phyloP scores from a whole-genome alignment of 768 basidiomycete species.

The Imleria badia region DNA sequence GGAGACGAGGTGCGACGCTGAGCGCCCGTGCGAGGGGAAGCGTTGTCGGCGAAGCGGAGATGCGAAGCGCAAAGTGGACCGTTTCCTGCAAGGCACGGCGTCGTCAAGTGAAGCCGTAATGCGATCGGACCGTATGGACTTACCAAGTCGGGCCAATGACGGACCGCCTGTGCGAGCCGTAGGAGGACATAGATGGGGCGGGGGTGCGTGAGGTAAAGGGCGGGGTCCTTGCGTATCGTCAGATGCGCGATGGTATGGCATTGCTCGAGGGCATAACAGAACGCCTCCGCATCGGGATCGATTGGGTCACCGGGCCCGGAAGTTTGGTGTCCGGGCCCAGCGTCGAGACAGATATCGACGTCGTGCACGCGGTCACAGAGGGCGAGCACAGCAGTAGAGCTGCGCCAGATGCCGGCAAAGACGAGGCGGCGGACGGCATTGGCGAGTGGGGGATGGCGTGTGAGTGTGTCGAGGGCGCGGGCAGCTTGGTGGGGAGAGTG shows the following conservation, averaged over 20 bases:
- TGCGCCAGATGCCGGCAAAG: conserved; percentile 41
- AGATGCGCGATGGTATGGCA: conserved; percentile 44
- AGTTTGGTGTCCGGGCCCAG: not conserved
- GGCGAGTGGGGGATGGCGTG: conserved; percentile 38
- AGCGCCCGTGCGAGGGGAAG: conserved; percentile 37
- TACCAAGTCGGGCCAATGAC: conserved; percentile 48
- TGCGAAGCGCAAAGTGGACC: conserved; percentile 54
- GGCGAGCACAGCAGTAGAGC: conserved; percentile 39
- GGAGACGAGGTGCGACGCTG: conserved; percentile 43
- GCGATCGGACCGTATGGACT: conserved; percentile 24
- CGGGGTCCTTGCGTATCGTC: conserved; percentile 49
- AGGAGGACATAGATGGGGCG: conserved; percentile 45
- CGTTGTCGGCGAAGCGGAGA: conserved; percentile 40
- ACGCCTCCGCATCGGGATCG: conserved; percentile 32
- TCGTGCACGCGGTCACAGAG: conserved; percentile 34
- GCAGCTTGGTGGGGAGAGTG: conserved; percentile 39
- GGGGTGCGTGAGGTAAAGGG: conserved; percentile 55
- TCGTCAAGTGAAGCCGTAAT: conserved; percentile 4
- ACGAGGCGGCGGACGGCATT: conserved; percentile 41
- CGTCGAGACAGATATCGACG: conserved; percentile 39
- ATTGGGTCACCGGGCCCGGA: not conserved
- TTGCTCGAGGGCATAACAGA: conserved; percentile 42
- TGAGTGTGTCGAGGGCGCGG: conserved; percentile 39
- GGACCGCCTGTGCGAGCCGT: conserved; percentile 46
- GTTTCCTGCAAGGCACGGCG: conserved; percentile 41